phyloP scores from a whole-genome alignment of 2,329 filamentous ascomycete species.

The Graphilbum ipis-grandicollis region DNA sequence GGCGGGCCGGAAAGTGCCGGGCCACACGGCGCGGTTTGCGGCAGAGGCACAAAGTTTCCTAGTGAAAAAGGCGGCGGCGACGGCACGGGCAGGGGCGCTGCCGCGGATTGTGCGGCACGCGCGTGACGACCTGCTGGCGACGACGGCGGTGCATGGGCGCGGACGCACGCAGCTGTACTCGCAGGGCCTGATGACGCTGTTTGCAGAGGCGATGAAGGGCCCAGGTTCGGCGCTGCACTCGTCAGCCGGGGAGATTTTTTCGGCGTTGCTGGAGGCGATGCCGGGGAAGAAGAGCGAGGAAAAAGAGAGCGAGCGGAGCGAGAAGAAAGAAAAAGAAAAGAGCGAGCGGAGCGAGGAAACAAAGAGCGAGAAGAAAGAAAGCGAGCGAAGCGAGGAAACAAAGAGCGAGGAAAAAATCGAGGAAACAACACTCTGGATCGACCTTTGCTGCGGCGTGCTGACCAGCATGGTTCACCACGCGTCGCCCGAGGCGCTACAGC shows the following conservation, averaged over 20 bases:
- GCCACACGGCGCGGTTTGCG: conserved; percentile 79
- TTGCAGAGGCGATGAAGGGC: conserved; percentile 63
- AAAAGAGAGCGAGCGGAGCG: too few relatives aligned
- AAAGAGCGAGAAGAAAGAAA: too few relatives aligned
- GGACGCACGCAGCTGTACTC: conserved; percentile 45
- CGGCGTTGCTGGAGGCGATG: conserved; percentile 31
- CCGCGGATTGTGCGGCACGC: conserved; percentile 54
- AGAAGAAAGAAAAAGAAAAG: conserved; percentile 8
- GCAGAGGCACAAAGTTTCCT: conserved; percentile 92
- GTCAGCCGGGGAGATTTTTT: conserved; percentile 34
- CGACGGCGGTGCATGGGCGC: background rate
- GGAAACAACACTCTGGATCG: conserved; percentile 34
- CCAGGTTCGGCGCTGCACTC: conserved; percentile 43
- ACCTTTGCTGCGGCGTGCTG: conserved; percentile 58
- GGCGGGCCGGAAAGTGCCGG: conserved; percentile 38
- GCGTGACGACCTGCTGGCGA: conserved; percentile 43
- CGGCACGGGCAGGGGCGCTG: conserved; percentile 51
- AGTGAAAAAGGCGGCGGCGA: conserved; percentile 69
- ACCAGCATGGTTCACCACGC: conserved; percentile 74
- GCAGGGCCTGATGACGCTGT: conserved; percentile 80
- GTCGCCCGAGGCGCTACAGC: conserved; percentile 52
- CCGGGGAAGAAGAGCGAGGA: conserved; percentile 35
- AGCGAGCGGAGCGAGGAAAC: conserved; percentile 19
- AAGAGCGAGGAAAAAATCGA: conserved; percentile 10
- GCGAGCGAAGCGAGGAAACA: conserved; percentile 16